Percentiles rank a stretch among this genome's conserved stretches.
Evolutionary conservation across 2,329 filamentous ascomycete species (phyloP).

Genomic region (Rugonectria rugulosa): DNA sequence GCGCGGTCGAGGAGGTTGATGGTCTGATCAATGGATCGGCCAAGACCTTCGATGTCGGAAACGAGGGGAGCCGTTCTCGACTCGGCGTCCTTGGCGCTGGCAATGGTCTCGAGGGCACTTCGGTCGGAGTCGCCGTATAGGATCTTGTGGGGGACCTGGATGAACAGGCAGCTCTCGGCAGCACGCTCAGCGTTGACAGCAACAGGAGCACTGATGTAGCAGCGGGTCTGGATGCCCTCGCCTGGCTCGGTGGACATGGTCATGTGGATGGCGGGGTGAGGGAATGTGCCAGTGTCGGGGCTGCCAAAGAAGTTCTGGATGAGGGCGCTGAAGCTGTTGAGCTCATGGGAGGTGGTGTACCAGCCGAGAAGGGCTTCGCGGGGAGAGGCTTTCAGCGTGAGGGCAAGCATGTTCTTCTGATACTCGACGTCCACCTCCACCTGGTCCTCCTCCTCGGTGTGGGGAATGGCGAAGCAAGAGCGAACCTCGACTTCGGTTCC

Average conservation of each 20-base stretch:
- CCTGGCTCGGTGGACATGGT: conserved; percentile 92
- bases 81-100: conserved; percentile 81
- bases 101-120: conserved; percentile 79
- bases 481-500: conserved; percentile 95
- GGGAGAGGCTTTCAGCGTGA: conserved; percentile 93
- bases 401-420: conserved; percentile 97
- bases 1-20: conserved; percentile 90
- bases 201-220: conserved; percentile 95
- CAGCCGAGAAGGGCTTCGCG: conserved; percentile 95
- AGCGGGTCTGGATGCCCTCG: conserved; percentile 85
- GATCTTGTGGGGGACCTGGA: conserved; percentile 95
- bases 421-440: conserved; percentile 99
- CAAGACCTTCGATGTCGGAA: conserved; percentile 89
- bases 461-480: conserved; percentile 96
- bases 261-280: conserved; percentile 95
- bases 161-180: conserved; percentile 95
- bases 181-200: conserved; percentile 94
- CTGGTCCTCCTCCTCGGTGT: conserved; percentile 98
- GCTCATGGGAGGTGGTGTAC: conserved; percentile 96
- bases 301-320: conserved; percentile 99
- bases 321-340: conserved; percentile 97
- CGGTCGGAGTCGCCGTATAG: conserved; percentile 80
- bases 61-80: conserved; percentile 75
- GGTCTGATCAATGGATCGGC: conserved; percentile 86
- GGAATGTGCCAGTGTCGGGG: conserved; percentile 95